phyloP scores from a whole-genome alignment of 2,329 filamentous ascomycete genomes.

The Periconia sp. region DNA sequence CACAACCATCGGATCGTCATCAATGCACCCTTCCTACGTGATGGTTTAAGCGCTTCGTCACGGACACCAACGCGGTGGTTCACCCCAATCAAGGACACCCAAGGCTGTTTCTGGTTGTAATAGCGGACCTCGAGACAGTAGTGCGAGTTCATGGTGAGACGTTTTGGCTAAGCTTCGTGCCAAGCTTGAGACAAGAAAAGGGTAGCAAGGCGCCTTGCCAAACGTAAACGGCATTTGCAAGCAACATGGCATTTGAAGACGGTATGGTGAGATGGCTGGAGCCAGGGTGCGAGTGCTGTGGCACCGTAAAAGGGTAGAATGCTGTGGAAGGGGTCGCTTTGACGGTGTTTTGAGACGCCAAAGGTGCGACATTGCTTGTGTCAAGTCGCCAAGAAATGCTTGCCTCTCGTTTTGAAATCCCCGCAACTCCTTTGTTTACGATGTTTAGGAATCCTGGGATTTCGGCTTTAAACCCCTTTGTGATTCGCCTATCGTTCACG shows the following conservation, averaged over 20 bases:
- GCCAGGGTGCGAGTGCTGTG: not conserved
- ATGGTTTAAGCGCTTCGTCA: not conserved
- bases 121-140: slow-evolving; percentile 2
- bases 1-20: not conserved
- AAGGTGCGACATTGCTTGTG: slow-evolving; percentile 6
- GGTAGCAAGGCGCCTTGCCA: not conserved
- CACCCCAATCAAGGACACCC: not conserved
- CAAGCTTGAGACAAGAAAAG: slow-evolving; percentile 6
- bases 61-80: not conserved
- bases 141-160: slow-evolving; percentile 1
- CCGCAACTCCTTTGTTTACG: not conserved
- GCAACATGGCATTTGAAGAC: not conserved
- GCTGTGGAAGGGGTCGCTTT: not conserved
- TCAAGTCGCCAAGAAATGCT: slow-evolving; percentile 2
- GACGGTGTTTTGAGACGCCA: not conserved
- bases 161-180: slow-evolving; percentile 6
- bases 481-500: not conserved
- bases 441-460: not conserved
- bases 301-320: not conserved
- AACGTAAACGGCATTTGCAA: not conserved
- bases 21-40: not conserved
- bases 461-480: not conserved
- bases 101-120: not conserved
- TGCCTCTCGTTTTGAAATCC: slow-evolving; percentile 1
- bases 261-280: not conserved